Evolutionary conservation across 208 protist genomes (phyloP).

Genomic region (Kentomonas sorsogonicus): DNA sequence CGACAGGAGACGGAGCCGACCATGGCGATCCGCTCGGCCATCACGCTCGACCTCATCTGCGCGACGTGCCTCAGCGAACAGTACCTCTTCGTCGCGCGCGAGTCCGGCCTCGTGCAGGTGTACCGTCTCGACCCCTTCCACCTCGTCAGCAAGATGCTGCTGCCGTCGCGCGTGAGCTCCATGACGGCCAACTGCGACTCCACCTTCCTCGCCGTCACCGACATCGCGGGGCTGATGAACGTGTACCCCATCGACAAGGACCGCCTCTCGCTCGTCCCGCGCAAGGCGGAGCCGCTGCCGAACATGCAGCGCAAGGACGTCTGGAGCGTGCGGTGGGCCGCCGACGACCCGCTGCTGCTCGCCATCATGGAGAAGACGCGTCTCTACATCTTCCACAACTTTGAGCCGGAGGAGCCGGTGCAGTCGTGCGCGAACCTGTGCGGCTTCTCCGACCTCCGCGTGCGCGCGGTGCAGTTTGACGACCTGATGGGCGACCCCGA

Average conservation of each 20-base stretch:
- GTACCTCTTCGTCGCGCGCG: constrained; percentile 81
- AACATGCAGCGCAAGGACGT: constrained; percentile 93
- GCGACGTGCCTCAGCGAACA: constrained; percentile 77
- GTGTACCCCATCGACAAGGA: constrained; percentile 57
- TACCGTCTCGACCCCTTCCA: constrained; percentile 85
- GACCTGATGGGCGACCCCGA: constrained; percentile 93
- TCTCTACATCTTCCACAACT: constrained; percentile 89
- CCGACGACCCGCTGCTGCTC: constrained; percentile 90
- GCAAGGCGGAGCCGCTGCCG: constrained; percentile 41
- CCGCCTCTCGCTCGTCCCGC: constrained; percentile 54
- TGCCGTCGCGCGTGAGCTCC: constrained; percentile 72
- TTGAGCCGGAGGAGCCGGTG: constrained; percentile 89
- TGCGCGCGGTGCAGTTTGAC: constrained; percentile 89
- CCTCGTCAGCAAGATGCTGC: constrained; percentile 70
- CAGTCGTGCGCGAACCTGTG: constrained; percentile 89
- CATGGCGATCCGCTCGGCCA: constrained; percentile 49
- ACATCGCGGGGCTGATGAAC: constrained; percentile 83
- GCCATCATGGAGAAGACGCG: constrained; percentile 95
- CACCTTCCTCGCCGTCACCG: constrained; percentile 84
- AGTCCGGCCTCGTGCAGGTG: constrained; percentile 84
- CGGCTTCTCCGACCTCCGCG: constrained; percentile 87
- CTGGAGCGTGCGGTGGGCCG: constrained; percentile 92
- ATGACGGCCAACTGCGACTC: constrained; percentile 91
- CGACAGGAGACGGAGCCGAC: constrained; percentile 41
- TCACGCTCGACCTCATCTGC: constrained; percentile 91